Percentiles rank a stretch among this genome's conserved stretches.
Conservation (phyloP, 179 eudicot genomes). For the Drosera spatulata region DNA sequence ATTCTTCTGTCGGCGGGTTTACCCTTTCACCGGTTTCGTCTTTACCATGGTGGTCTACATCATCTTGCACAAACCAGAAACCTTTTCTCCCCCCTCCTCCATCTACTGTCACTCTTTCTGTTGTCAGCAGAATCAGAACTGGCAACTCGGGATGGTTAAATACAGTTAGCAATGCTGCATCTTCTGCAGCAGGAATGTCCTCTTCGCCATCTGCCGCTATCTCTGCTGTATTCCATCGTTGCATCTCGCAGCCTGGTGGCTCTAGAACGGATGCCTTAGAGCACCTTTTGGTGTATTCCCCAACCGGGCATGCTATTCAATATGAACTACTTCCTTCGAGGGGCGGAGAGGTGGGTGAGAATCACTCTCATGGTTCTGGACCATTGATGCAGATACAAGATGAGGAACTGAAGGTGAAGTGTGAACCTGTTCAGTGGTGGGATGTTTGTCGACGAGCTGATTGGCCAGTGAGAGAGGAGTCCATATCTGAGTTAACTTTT, state of each 20-base stretch:
- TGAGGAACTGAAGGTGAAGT: constrained; percentile 74
- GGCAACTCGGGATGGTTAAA: constrained; percentile 90
- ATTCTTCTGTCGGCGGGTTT: constrained; percentile 50
- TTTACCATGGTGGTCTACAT: constrained; percentile 71
- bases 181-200: constrained; percentile 79
- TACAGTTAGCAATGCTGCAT: constrained; percentile 92
- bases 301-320: constrained; percentile 80
- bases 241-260: constrained; percentile 25
- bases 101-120: constrained; percentile 65
- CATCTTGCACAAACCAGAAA: constrained; percentile 41
- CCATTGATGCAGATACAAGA: constrained; percentile 49
- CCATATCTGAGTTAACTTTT: constrained; percentile 30
- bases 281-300: constrained; percentile 81
- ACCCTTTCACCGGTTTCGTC: constrained; percentile 42
- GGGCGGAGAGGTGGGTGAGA: constrained; percentile 53
- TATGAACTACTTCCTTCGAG: constrained; percentile 69
- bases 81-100: constrained; percentile 55
- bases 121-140: constrained; percentile 73
- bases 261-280: constrained; percentile 45
- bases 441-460: constrained; percentile 95
- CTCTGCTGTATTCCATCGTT: constrained; percentile 78
- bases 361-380: constrained; percentile 35
- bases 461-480: constrained; percentile 89
- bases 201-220: constrained; percentile 57
- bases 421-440: constrained; percentile 88